Percentiles rank a stretch among this genome's conserved stretches.
Conservation (phyloP, 2,329 filamentous ascomycete species). For the Aspergillus versicolor region DNA sequence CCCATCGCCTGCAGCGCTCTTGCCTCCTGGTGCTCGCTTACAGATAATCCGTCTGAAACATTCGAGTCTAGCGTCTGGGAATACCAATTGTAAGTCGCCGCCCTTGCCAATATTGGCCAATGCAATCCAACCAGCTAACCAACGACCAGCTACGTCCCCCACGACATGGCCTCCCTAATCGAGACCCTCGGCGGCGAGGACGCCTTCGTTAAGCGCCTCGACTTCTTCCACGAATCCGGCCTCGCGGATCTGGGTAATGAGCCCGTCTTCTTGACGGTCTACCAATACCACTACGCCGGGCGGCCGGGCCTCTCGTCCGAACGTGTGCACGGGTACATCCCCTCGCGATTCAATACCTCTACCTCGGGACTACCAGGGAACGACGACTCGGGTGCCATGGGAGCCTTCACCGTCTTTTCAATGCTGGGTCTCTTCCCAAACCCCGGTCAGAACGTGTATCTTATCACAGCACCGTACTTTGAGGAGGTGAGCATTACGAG, state of each 20-base stretch:
- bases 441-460: slow-evolving; percentile 66
- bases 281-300: slow-evolving; percentile 68
- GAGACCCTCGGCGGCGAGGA: slow-evolving; percentile 58
- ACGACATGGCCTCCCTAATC: slow-evolving; percentile 55
- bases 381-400: slow-evolving; percentile 70
- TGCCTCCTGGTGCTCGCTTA: slow-evolving; percentile 26
- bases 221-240: slow-evolving; percentile 63
- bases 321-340: slow-evolving; percentile 64
- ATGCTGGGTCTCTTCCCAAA: slow-evolving; percentile 72
- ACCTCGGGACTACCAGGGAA: slow-evolving; percentile 64
- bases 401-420: slow-evolving; percentile 61
- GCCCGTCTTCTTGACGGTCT: slow-evolving; percentile 63
- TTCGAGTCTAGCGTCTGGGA: slow-evolving; percentile 39
- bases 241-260: slow-evolving; percentile 68
- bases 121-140: slow-evolving; percentile 50
- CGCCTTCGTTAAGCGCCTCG: slow-evolving; percentile 58
- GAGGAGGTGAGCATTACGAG: slow-evolving; percentile 58
- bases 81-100: slow-evolving; percentile 50
- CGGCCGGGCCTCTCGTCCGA: slow-evolving; percentile 53
- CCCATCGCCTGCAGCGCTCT: not conserved
- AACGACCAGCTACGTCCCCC: slow-evolving; percentile 50
- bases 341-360: slow-evolving; percentile 57
- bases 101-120: slow-evolving; percentile 22
- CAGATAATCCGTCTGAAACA: slow-evolving; percentile 32
- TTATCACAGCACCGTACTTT: slow-evolving; percentile 68